Base-by-base conservation (phyloP, 2,329 filamentous ascomycete species). In the Hypoxylon sp. region DNA sequence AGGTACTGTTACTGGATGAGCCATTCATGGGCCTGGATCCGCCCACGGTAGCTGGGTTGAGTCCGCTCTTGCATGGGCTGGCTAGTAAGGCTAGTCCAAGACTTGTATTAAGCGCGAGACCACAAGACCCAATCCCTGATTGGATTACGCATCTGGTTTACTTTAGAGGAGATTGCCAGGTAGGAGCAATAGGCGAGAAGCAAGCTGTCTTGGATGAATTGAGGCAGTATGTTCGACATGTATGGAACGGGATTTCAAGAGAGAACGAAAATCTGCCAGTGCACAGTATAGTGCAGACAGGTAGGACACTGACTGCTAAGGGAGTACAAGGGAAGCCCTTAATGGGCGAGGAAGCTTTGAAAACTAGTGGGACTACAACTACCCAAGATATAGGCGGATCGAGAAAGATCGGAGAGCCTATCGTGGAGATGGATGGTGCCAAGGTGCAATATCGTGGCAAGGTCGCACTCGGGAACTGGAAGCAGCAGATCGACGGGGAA, bases 11-110 rank as follows among this genome's bases (percentile, higher is more conserved):
- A 55, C 83, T 97, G 2, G 96, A 99, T 79, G 95, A 97, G 73
- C 95, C 96, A 0, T 97, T 97, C 75, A 97, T 97, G 92, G 95
- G 96, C 0, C 83, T 99, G 14, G 96, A 98, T 78, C 96, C 95
- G 12, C 90, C 90, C 5, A 96, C 94, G 0, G 87, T 92, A 11
- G 83, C 86, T 11, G 86, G 87, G 1, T 81, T 98, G 70, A 95
- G 91, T 41, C 84, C 85, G 0, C 82, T 98, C 48, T 81, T 97
- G 21, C 81, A 88, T 68, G 83, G 84, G 0, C 80, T 97, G 60
- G 91, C 93, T 0, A 83, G 87, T 63, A 85, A 84, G 51, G 86
- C 86, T 12, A 84, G 83, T 5, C 94, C 94, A 0, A 85, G 93
- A 30, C 81, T 98, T 23, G 82, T 98, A 1, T 80, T 98, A 37